A percentile compares a stretch with the other conserved stretches of the same genome.
Conservation (phyloP, 2,329 filamentous ascomycete species). For the Talaromyces sp. region DNA sequence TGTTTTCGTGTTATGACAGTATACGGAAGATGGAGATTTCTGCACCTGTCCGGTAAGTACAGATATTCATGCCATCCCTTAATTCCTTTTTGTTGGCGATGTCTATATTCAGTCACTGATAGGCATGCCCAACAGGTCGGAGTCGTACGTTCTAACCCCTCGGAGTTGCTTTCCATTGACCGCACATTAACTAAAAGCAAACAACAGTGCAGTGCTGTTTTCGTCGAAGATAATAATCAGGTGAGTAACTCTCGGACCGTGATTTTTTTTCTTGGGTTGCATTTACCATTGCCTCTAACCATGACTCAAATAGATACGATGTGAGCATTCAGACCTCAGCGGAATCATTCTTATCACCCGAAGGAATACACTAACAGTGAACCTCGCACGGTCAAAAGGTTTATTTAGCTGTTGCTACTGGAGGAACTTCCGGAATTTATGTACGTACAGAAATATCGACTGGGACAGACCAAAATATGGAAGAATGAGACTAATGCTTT, state of each 20-base stretch:
- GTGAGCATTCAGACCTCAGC: neutral
- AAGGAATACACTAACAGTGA: neutral
- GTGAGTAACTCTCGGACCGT: neutral
- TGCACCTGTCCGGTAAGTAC: slow-evolving; percentile 1
- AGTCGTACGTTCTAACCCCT: neutral
- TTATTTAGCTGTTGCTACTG: neutral
- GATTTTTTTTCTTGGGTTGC: neutral
- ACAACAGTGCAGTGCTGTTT: slow-evolving; percentile 1
- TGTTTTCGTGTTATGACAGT: neutral
- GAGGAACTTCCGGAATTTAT: slow-evolving; percentile 9
- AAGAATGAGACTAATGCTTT: neutral
- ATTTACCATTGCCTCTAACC: neutral
- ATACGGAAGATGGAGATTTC: slow-evolving; percentile 10
- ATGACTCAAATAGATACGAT: neutral
- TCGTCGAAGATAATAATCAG: neutral
- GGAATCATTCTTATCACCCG: neutral
- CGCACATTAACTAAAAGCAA: neutral
- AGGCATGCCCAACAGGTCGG: neutral
- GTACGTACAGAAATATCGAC: neutral
- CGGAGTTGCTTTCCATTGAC: neutral
- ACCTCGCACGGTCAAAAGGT: neutral
- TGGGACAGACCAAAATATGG: neutral
- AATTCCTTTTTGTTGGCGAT: neutral
- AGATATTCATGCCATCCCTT: neutral
- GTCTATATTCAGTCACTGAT: neutral